Base-by-base conservation (phyloP, 768 basidiomycete species). In the Pluteus cervinus region DNA sequence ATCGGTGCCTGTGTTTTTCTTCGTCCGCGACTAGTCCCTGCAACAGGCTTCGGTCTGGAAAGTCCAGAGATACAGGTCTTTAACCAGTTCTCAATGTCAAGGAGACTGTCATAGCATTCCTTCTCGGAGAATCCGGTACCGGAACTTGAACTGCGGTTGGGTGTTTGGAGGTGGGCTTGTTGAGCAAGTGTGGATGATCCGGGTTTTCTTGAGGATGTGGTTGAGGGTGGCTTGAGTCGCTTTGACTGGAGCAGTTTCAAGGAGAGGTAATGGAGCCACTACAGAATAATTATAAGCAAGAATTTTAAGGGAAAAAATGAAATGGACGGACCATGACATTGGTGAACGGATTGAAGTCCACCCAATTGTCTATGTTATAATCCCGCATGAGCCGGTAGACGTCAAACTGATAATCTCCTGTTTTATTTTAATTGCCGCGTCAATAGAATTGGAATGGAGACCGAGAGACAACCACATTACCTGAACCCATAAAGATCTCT, bases 351-450 rank as follows among this genome's bases (percentile, higher is more conserved):
- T 77, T 70, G 55, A 80, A 96, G 7, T 58, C 70, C 46, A 76
- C 72, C 96, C 96, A 99, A 28, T 66, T 55, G 24, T 65, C 65
- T 4, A 68, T 61, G 31, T 75, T 78, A 44, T 78, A 62, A 21
- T 66, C 63, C 33, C 69, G 68, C 89, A 98, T 97, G 61, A 82
- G 75, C 29, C 94, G 77, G 52, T 99, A 99, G 4, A 97, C 69
- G 53, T 97, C 91, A 57, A 90, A 97, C 57, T 98, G 96, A 51
- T 88, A 86, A 55, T 91, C 88, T 7, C 90, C 85, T 86, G 43
- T 37, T 45, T 10, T 14, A 48, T 38, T 11, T 28, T 58, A 18
- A 29, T 17, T 11, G 38, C 11, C 24, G 23, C 7, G 18, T 10
- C 15, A 18, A 16, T 7, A 15, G 8, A n/a, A 9, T 4, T 5